Evolutionary conservation across 768 basidiomycete genomes (phyloP), one percentile per base, ranked within the genome.

Genomic region (Tricholomella constricta): DNA sequence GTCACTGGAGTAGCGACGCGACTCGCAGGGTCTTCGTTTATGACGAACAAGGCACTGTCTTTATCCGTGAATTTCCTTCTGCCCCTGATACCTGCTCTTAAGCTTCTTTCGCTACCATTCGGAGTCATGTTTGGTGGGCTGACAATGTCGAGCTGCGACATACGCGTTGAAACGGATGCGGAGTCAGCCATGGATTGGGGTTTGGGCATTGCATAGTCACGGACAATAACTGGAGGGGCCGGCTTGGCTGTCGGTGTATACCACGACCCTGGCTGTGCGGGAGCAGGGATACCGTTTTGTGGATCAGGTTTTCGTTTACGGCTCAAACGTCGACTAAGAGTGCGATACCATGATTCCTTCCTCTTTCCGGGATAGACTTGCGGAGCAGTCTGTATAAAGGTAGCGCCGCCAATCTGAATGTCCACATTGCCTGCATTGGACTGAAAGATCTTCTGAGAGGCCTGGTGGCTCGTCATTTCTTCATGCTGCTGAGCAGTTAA

Each of bases 341-440:
- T 69, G 17, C 73, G 68, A 45, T 74, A 75, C 76, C 75, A 78
- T 11, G 74, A 72, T 32, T 67, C 67, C 44, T 74, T 69, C 31
- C 69, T 64, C 54, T 71, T 69, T 44, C 69, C 71, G 4, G 62
- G 55, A 32, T 67, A 36, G 0, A 65, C 58, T 10, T 63, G 65
- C 14, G 65, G 59, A 31, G 59, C 51, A n/a, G n/a, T n/a, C n/a
- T n/a, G n/a, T n/a, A n/a, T n/a, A 27, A 52, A 51, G 22, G 48
- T 50, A 6, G 38, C 40, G 26, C 27, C 19, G 14, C 45, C 46
- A 44, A 48, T 27, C 51, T 37, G 51, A 31, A 44, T 25, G 51
- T 58, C 53, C n/a, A 17, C 41, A 20, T 32, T 51, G 14, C 10
- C 26, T 8, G 4, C 31, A 46, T 32, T 38, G 6, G 44, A 31